Percentiles rank a stretch among this genome's conserved stretches.
These are phyloP conservation scores for Agaricales sp. DNA, from an alignment of 1,284 basidiomycete species.

Conservation along the genomic window DNA sequence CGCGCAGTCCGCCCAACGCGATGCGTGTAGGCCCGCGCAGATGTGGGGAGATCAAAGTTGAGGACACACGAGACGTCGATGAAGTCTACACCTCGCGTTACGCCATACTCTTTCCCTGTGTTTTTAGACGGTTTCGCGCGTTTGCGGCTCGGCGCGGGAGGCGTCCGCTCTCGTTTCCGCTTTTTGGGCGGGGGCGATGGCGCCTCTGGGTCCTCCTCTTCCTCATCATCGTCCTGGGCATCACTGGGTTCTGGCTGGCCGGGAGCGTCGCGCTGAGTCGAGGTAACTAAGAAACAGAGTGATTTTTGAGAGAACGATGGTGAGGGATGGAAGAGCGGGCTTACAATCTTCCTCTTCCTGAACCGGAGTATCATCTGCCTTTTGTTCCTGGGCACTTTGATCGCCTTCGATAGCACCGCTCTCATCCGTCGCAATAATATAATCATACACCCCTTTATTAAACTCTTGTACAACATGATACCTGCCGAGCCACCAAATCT, in stretches of 20 bases:
- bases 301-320: slow-evolving; percentile 3
- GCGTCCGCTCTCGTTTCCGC: slow-evolving; percentile 29
- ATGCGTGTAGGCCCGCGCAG: slow-evolving; percentile 89
- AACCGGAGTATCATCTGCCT: slow-evolving; percentile 7
- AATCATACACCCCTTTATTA: slow-evolving; percentile 97
- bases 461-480: slow-evolving; percentile 99
- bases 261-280: slow-evolving; percentile 40
- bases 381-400: slow-evolving; percentile 24
- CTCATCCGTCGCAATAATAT: slow-evolving; percentile 98
- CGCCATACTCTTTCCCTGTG: slow-evolving; percentile 78
- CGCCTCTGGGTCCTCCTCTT: slow-evolving; percentile 12
- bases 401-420: slow-evolving; percentile 24
- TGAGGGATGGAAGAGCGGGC: slow-evolving; percentile 11
- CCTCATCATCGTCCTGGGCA: slow-evolving; percentile 7
- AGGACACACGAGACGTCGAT: slow-evolving; percentile 95
- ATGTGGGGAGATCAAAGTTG: slow-evolving; percentile 94
- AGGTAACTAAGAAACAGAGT: slow-evolving; percentile 28
- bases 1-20: slow-evolving; percentile 94
- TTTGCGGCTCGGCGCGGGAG: slow-evolving; percentile 18
- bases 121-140: slow-evolving; percentile 26
- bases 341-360: slow-evolving; percentile 26
- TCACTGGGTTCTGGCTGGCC: not conserved
- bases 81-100: slow-evolving; percentile 96
- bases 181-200: slow-evolving; percentile 17
- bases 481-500: slow-evolving; percentile 26